These are phyloP conservation scores for Spirogloea muscicola DNA, from an alignment of 139 green algal genomes.

Conservation along the genomic window DNA sequence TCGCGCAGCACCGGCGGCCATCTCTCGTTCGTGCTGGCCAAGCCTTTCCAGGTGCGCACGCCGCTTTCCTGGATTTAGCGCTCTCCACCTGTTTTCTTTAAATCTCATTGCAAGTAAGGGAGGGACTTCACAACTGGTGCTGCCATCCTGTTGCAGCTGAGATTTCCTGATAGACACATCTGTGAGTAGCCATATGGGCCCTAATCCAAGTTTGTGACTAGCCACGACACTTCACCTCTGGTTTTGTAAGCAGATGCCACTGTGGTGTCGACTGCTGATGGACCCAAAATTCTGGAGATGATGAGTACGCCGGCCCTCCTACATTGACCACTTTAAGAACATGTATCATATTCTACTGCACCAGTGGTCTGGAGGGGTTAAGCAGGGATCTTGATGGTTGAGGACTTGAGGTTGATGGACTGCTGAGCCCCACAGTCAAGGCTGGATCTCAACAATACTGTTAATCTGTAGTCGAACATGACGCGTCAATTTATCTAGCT, in stretches of 20 bases:
- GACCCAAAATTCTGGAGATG: too few relatives aligned
- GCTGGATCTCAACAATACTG: too few relatives aligned
- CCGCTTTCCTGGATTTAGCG: not conserved
- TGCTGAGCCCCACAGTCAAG: too few relatives aligned
- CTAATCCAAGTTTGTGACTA: not conserved
- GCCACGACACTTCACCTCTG: not conserved
- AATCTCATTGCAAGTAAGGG: too few relatives aligned
- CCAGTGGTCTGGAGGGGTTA: not conserved
- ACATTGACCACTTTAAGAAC: too few relatives aligned
- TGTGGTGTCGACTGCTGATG: too few relatives aligned
- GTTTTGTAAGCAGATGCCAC: too few relatives aligned
- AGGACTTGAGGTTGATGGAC: not conserved
- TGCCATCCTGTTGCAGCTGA: too few relatives aligned
- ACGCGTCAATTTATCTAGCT: not conserved
- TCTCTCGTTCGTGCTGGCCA: conserved; percentile 18
- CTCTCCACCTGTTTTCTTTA: not conserved
- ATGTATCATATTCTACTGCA: not conserved
- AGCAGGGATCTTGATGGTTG: not conserved
- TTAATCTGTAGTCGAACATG: not conserved
- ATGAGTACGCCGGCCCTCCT: too few relatives aligned
- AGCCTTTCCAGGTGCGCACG: not conserved
- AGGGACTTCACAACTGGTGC: too few relatives aligned
- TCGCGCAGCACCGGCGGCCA: conserved; percentile 33
- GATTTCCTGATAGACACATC: not conserved
- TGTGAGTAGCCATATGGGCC: not conserved